These are phyloP conservation scores for Lecanoromycetidae sp. DNA, from an alignment of 2,329 filamentous ascomycete species.

Conservation along the genomic window DNA sequence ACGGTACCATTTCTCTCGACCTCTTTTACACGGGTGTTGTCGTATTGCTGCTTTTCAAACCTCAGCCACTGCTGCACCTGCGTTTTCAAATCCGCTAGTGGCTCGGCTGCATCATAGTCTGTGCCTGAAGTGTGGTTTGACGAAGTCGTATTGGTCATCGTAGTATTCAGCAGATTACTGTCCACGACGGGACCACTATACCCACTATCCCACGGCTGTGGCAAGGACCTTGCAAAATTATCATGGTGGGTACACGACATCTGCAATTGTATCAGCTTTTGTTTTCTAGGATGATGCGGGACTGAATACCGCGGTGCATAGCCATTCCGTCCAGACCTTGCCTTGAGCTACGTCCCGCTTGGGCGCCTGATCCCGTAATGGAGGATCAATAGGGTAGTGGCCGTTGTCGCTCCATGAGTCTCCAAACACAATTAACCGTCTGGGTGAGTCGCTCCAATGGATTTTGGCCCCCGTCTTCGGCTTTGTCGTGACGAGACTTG, in stretches of 20 bases:
- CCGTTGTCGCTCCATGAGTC: constrained; percentile 17
- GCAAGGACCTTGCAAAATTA: constrained; percentile 15
- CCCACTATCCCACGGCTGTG: constrained; percentile 1
- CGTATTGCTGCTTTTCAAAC: constrained; percentile 23
- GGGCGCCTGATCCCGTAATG: constrained; percentile 1
- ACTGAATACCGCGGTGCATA: constrained; percentile 9
- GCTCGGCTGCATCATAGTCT: constrained; percentile 8
- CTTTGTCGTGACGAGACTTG: not conserved
- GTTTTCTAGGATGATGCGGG: not conserved
- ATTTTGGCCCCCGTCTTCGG: not conserved
- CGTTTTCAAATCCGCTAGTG: constrained; percentile 27
- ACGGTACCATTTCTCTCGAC: constrained; percentile 24
- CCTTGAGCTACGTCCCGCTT: constrained; percentile 11
- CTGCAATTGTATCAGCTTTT: constrained; percentile 5
- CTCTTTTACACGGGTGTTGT: constrained; percentile 18
- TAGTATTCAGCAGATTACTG: constrained; percentile 9
- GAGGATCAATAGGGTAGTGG: constrained; percentile 13
- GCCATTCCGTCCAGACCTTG: constrained; percentile 16
- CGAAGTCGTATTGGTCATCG: constrained; percentile 3
- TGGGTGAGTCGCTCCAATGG: constrained; percentile 10
- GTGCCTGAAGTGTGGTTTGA: constrained; percentile 3
- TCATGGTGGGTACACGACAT: constrained; percentile 24
- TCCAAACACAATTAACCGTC: constrained; percentile 14
- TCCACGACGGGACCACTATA: constrained; percentile 14
- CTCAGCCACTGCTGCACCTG: constrained; percentile 28